These are phyloP conservation scores for Euphorbia corollata DNA, from an alignment of 441 rosid species.

Conservation along the genomic window DNA sequence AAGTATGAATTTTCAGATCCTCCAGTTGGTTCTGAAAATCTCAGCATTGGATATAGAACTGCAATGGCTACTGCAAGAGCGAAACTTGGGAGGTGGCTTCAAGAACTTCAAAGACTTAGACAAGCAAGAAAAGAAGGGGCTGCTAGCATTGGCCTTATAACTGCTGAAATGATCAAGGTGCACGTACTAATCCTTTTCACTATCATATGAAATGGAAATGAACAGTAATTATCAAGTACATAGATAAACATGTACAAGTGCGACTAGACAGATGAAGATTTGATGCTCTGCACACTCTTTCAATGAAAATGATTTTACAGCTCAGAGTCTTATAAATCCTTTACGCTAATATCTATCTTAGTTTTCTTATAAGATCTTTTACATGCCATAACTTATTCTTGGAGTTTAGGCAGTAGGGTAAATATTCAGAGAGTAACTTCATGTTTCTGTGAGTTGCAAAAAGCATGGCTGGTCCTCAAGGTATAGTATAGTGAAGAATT, in stretches of 20 bases:
- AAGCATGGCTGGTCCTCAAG: not conserved
- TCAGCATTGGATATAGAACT: constrained; percentile 60
- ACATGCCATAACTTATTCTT: constrained; percentile 3
- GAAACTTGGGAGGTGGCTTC: constrained; percentile 79
- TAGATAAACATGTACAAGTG: not conserved
- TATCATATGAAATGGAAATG: not conserved
- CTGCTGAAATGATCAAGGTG: constrained; percentile 76
- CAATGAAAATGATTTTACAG: constrained; percentile 2
- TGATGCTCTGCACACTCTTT: not conserved
- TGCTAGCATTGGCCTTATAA: constrained; percentile 58
- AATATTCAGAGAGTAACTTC: not conserved
- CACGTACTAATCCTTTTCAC: constrained; percentile 13
- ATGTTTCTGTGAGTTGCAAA: constrained; percentile 5
- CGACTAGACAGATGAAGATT: not conserved
- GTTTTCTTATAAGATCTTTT: not conserved
- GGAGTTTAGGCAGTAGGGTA: not conserved
- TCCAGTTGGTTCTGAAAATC: constrained; percentile 43
- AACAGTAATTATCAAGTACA: not conserved
- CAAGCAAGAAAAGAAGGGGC: constrained; percentile 88
- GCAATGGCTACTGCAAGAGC: constrained; percentile 67
- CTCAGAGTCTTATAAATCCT: not conserved
- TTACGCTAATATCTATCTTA: not conserved
- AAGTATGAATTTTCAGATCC: constrained; percentile 59
- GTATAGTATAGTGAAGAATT: not conserved
- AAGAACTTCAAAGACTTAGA: constrained; percentile 71